These are phyloP conservation scores for Leishmania turanica DNA, from an alignment of 208 protist species.

Conservation along the genomic window DNA sequence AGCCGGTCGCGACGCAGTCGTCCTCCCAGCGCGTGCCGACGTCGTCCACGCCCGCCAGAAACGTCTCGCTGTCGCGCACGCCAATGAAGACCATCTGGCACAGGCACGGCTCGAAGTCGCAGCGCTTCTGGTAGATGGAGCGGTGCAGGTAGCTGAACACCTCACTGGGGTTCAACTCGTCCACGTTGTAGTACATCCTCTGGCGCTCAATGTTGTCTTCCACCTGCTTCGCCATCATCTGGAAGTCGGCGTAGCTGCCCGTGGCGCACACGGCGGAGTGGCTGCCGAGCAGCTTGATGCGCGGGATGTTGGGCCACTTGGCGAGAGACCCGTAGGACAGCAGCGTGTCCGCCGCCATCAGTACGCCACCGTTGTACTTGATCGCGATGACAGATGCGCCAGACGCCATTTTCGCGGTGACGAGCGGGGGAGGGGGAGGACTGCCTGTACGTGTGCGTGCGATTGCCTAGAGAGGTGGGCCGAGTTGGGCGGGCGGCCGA, in stretches of 20 bases:
- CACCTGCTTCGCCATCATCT: constrained; percentile 86
- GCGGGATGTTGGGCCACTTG: constrained; percentile 93
- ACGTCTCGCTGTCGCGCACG: constrained; percentile 78
- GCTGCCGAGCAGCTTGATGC: constrained; percentile 89
- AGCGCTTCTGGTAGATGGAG: constrained; percentile 94
- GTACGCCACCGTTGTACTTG: constrained; percentile 97
- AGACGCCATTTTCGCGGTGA: constrained; percentile 83
- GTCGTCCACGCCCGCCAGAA: constrained; percentile 96
- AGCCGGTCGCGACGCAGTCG: constrained; percentile 94
- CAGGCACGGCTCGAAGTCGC: constrained; percentile 96
- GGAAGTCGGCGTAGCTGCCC: constrained; percentile 98
- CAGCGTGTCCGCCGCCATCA: constrained; percentile 96
- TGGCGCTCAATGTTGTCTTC: constrained; percentile 81
- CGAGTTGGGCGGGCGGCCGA: not conserved
- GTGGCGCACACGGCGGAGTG: constrained; percentile 91
- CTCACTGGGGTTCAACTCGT: constrained; percentile 79
- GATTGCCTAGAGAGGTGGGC: not conserved
- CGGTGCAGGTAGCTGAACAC: constrained; percentile 95
- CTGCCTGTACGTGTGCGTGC: not conserved
- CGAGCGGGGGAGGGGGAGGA: not conserved
- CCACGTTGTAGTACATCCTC: constrained; percentile 77
- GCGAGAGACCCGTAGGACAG: constrained; percentile 97
- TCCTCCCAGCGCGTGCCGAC: constrained; percentile 95
- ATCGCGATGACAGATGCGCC: constrained; percentile 97
- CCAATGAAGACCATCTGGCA: constrained; percentile 96